These are phyloP conservation scores for Aspergillus tamarii DNA, from an alignment of 2,329 filamentous ascomycete species.

Conservation along the genomic window DNA sequence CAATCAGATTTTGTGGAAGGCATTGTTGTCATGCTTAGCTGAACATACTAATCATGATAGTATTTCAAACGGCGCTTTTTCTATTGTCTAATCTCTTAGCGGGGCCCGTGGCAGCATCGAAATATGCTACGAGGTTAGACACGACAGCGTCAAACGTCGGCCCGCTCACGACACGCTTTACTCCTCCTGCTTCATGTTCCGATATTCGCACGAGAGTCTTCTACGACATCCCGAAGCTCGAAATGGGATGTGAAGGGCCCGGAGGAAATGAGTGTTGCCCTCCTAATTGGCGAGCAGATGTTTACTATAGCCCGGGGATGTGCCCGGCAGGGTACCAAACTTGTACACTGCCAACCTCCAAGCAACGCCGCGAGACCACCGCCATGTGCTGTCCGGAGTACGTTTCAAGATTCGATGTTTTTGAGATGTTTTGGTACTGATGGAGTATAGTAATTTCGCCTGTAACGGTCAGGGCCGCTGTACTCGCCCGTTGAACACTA, in stretches of 20 bases:
- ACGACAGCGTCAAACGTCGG: constrained; percentile 11
- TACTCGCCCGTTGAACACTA: constrained; percentile 9
- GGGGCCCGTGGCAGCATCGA: background rate
- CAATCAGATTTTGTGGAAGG: rapidly evolving
- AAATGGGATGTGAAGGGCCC: constrained; percentile 14
- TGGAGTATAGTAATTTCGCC: background rate
- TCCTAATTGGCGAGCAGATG: constrained; percentile 9
- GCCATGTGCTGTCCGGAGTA: constrained; percentile 20
- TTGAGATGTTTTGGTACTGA: too few species aligned
- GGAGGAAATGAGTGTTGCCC: constrained; percentile 18
- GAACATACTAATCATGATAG: background rate
- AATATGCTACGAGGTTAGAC: constrained; percentile 1
- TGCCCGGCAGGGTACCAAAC: constrained; percentile 19
- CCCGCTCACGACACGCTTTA: constrained; percentile 16
- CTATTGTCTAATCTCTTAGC: background rate
- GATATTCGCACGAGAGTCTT: background rate
- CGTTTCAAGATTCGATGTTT: background rate
- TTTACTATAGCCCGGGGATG: constrained; percentile 21
- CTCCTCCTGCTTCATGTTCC: constrained; percentile 16
- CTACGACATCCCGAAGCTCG: constrained; percentile 4
- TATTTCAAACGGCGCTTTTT: background rate
- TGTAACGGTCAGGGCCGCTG: background rate
- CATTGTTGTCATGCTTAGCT: background rate
- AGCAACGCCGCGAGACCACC: constrained; percentile 18
- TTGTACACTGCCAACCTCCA: constrained; percentile 16